Evolutionary conservation across 2,329 filamentous ascomycete species (phyloP).

Genomic region (Colletotrichum chrysophilum): DNA sequence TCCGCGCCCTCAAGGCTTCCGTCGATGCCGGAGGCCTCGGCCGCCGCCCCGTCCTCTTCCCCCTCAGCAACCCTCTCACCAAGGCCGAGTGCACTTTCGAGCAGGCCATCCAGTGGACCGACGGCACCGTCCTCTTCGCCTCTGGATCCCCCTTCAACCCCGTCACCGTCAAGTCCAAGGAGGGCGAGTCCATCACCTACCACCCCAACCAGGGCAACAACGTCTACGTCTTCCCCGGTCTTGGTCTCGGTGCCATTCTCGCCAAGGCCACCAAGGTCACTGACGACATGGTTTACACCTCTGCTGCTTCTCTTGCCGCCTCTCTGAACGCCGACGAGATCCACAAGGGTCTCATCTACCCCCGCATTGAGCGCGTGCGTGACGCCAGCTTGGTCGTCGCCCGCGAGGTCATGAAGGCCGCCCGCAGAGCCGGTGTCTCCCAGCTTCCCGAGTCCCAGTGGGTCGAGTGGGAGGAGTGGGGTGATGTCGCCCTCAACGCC

Average conservation of each 20-base stretch:
- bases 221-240: conserved; percentile 94
- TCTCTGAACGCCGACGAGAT: conserved; percentile 83
- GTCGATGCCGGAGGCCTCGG: conserved; percentile 70
- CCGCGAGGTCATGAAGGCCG: conserved; percentile 90
- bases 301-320: conserved; percentile 79
- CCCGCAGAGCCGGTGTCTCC: conserved; percentile 81
- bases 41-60: conserved; percentile 89
- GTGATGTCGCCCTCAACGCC: conserved; percentile 64
- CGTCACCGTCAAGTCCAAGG: conserved; percentile 66
- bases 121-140: conserved; percentile 90
- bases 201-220: conserved; percentile 86
- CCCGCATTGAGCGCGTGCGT: conserved; percentile 86
- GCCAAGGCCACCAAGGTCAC: conserved; percentile 87
- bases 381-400: conserved; percentile 88
- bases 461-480: conserved; percentile 76
- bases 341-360: conserved; percentile 86
- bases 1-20: conserved; percentile 71
- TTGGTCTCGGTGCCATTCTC: conserved; percentile 91
- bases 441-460: conserved; percentile 71
- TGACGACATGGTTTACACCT: conserved; percentile 96
- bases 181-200: conserved; percentile 68
- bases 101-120: conserved; percentile 88
- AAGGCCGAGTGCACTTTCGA: conserved; percentile 99
- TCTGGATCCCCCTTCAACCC: conserved; percentile 91
- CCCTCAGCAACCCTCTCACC: conserved; percentile 92